Evolutionary conservation across 305 asterid genomes (phyloP).

Genomic region (Andrographis paniculata): DNA sequence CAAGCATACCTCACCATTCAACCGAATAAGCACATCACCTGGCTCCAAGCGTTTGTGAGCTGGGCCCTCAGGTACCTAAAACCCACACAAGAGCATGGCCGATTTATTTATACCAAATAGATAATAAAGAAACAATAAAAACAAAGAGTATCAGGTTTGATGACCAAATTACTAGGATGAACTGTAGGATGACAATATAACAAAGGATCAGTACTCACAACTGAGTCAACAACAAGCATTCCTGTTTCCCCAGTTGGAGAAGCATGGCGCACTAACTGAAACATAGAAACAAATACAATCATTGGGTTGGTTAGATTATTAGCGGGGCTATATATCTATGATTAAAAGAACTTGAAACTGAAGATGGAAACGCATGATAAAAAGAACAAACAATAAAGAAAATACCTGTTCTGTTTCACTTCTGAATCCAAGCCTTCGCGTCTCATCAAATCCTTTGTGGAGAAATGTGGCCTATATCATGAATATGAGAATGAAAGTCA

Average conservation of each 20-base stretch:
- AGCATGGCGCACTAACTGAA: constrained; percentile 82
- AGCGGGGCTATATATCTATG: too few relatives aligned
- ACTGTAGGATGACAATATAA: constrained; percentile 7
- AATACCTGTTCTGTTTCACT: constrained; percentile 83
- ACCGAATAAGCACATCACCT: constrained; percentile 90
- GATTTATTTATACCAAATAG: too few relatives aligned
- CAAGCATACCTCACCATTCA: constrained; percentile 85
- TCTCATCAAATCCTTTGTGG: constrained; percentile 98
- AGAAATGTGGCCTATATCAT: constrained; percentile 73
- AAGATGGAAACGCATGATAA: constrained; percentile 6
- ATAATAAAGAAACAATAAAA: constrained; percentile 13
- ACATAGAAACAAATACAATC: constrained; percentile 17
- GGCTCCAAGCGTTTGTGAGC: constrained; percentile 93
- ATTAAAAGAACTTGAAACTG: neutral
- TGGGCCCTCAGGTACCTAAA: constrained; percentile 97
- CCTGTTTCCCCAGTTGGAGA: constrained; percentile 93
- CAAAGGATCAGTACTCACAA: constrained; percentile 46
- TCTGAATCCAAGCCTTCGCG: constrained; percentile 93
- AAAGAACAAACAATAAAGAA: constrained; percentile 13
- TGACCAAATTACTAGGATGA: constrained; percentile 12
- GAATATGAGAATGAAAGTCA: constrained; percentile 17
- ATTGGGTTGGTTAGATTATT: too few relatives aligned
- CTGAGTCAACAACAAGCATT: constrained; percentile 99
- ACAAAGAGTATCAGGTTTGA: constrained; percentile 6
- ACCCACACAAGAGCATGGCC: constrained; percentile 19